Conservation (phyloP, 345 rosid species). For the Syzygium aqueum region DNA sequence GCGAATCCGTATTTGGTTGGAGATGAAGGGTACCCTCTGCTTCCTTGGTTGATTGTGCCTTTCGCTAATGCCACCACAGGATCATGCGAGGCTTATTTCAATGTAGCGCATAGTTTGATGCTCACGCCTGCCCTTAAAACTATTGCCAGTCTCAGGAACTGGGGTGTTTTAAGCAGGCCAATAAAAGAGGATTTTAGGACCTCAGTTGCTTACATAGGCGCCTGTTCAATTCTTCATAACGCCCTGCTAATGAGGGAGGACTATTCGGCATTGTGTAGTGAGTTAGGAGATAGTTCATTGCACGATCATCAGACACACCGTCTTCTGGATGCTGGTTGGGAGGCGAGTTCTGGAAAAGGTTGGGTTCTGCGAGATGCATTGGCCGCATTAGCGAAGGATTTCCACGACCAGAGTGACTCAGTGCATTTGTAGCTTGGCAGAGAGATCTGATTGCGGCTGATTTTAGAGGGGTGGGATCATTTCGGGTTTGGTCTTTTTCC, state of each 20-base stretch:
- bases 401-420: neutral
- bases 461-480: neutral
- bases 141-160: slow-evolving; percentile 43
- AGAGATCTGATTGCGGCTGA: neutral
- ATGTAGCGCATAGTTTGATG: slow-evolving; percentile 19
- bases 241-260: slow-evolving; percentile 55
- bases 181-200: slow-evolving; percentile 42
- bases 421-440: neutral
- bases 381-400: slow-evolving; percentile 22
- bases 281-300: slow-evolving; percentile 13
- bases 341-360: slow-evolving; percentile 17
- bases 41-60: slow-evolving; percentile 68
- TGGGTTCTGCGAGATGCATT: slow-evolving; percentile 26
- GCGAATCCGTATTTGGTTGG: slow-evolving; percentile 47
- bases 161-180: slow-evolving; percentile 47
- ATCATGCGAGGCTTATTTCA: slow-evolving; percentile 34
- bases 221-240: slow-evolving; percentile 60
- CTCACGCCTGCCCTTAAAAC: slow-evolving; percentile 25
- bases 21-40: slow-evolving; percentile 41
- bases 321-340: neutral
- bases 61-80: slow-evolving; percentile 19
- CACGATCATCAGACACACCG: slow-evolving; percentile 3
- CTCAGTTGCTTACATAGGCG: slow-evolving; percentile 44
- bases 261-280: slow-evolving; percentile 36
- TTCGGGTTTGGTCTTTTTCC: neutral